Evolutionary conservation across 805 yeast genomes (phyloP), one percentile per base, ranked within the genome.

Genomic region (Suhomyces emberorum): DNA sequence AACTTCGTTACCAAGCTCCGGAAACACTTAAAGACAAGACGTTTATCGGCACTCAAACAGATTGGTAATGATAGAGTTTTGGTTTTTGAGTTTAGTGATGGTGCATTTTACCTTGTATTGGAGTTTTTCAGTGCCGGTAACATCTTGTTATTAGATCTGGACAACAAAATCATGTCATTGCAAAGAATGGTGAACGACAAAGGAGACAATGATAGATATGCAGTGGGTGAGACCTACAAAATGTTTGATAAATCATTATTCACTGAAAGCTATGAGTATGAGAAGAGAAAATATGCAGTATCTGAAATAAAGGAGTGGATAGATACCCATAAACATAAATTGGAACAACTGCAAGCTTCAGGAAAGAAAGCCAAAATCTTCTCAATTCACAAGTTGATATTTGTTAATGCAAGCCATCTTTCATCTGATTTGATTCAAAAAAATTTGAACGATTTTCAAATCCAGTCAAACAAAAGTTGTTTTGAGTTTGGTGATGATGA

Each of bases 71-170:
- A 88, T 54, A 73, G 98, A 57, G 77, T 87, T n/a, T 66, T 87
- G 29, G 95, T 88, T 0, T 59, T 91, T 30, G 79, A 86, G 42
- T 91, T 91, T 61, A 79, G 89, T 30, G 95, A 87, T 50, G 96
- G 96, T 2, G 51, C 76, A 35, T 79, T 64, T 52, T 82, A 84
- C 48, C 63, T 91, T 45, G 95, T 87, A 0, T 60, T 91, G 35
- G 98, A 91, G 59, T 91, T 91, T 52, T 91, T 89, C 65, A 85
- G 96, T 54, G 96, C 96, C 3, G 98, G 98, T 18, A 91, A 91
- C 54, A 76, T 91, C 37, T 65, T 91, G 14, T 67, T 91, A 15
- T 67, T 91, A 43, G 95, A 91, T 57, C 72, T 77, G 19, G 73
- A 81, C 15, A 59, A 69, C 41, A 79, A 75, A 48, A 88, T 89